These are phyloP conservation scores for Piloderma croceum DNA, from an alignment of 768 basidiomycete genomes.

Conservation along the genomic window DNA sequence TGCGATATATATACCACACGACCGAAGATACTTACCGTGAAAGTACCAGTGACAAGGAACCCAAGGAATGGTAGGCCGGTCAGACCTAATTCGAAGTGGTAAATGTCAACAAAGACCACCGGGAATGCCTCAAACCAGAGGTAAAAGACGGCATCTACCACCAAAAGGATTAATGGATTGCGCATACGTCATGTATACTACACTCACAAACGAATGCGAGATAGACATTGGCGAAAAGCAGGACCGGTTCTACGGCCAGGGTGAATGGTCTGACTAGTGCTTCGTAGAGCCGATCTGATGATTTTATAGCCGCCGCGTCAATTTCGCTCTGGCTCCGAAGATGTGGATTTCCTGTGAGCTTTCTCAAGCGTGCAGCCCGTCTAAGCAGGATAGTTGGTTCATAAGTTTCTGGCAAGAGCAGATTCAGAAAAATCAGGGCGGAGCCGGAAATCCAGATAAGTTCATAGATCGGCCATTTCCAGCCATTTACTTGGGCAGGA, in stretches of 20 bases:
- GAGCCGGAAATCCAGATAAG: constrained; percentile 27
- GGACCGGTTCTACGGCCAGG: constrained; percentile 3
- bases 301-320: no score
- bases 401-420: constrained; percentile 28
- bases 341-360: no score
- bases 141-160: constrained; percentile 23
- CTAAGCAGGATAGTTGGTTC: constrained; percentile 25
- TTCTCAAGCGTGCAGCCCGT: constrained; percentile 27
- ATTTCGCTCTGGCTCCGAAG: no score
- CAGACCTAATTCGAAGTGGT: constrained; percentile 26
- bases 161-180: neutral
- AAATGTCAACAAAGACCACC: no score
- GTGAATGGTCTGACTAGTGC: constrained; percentile 4
- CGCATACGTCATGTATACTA: neutral
- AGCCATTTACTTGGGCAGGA: constrained; percentile 24
- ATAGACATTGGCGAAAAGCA: constrained; percentile 7
- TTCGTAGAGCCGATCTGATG: no score
- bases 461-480: constrained; percentile 32
- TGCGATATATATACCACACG: no score
- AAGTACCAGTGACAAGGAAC: constrained; percentile 14
- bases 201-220: constrained; percentile 8
- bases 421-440: constrained; percentile 21
- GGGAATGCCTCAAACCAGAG: constrained; percentile 32
- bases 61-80: constrained; percentile 28
- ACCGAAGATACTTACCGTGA: constrained; percentile 9